These are phyloP conservation scores for Penicillium pancosmium DNA, from an alignment of 495 filamentous ascomycete genomes.

Conservation along the genomic window DNA sequence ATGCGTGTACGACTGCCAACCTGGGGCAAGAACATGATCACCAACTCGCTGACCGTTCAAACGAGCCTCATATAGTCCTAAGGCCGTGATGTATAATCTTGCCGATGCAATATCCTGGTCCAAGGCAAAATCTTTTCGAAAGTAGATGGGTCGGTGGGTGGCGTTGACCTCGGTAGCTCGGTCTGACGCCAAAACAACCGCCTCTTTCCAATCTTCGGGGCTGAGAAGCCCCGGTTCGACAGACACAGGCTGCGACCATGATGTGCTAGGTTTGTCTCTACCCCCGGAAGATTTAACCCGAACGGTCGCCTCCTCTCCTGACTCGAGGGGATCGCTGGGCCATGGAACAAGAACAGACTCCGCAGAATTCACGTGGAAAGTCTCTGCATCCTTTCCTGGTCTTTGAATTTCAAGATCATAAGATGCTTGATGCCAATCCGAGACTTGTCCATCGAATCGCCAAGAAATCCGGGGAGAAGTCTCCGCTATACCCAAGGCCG, in stretches of 20 bases:
- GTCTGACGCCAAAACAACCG: conserved; percentile 1
- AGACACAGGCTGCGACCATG: not conserved
- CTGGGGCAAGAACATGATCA: conserved; percentile 1
- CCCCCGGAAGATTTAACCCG: not conserved
- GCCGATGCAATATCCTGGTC: not conserved
- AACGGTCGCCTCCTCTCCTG: not conserved
- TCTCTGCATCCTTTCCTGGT: not conserved
- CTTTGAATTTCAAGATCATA: conserved; percentile 1
- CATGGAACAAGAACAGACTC: conserved; percentile 5
- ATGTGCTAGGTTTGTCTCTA: not conserved
- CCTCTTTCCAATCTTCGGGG: not conserved
- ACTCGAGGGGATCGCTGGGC: not conserved
- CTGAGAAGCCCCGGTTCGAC: not conserved
- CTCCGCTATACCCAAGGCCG: not conserved
- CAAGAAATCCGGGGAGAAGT: conserved; percentile 1
- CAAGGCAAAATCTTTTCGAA: not conserved
- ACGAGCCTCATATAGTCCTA: conserved; percentile 3
- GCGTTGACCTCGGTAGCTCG: conserved; percentile 3
- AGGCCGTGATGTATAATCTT: not conserved
- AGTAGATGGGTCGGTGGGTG: not conserved
- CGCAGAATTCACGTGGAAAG: conserved; percentile 1
- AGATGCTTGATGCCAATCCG: not conserved
- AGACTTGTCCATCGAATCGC: conserved; percentile 2
- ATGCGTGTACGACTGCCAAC: conserved; percentile 3
- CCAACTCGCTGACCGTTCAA: conserved; percentile 1